phyloP scores from a whole-genome alignment of 495 filamentous ascomycete species.

The Talaromyces wortmannii region DNA sequence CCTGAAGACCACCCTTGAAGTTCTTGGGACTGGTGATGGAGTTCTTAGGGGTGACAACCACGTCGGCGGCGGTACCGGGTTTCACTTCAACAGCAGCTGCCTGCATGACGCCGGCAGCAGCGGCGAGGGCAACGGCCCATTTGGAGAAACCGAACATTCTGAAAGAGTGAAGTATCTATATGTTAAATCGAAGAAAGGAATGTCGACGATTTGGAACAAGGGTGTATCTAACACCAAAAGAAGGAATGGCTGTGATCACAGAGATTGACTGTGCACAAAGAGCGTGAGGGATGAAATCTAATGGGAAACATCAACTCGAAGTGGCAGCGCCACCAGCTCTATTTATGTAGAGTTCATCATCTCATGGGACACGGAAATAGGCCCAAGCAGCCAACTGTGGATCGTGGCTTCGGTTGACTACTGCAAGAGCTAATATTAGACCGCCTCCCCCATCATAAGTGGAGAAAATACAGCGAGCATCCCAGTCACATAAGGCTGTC shows the following conservation, averaged over 20 bases:
- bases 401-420: not conserved
- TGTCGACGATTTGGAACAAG: not conserved
- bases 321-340: not conserved
- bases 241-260: not conserved
- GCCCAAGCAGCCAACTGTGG: not conserved
- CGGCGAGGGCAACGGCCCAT: not conserved
- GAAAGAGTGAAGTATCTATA: not conserved
- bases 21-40: not conserved
- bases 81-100: not conserved
- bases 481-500: too few relatives aligned
- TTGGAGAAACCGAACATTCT: not conserved
- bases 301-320: not conserved
- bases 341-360: not conserved
- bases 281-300: not conserved
- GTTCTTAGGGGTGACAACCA: conserved; percentile 3
- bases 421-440: not conserved
- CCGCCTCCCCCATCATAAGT: not conserved
- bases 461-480: not conserved
- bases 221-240: not conserved
- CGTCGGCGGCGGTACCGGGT: not conserved
- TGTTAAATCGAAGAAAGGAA: not conserved
- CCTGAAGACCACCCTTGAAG: not conserved
- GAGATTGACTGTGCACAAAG: not conserved
- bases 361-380: not conserved
- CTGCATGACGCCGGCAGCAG: not conserved